A percentile compares a stretch with the other conserved stretches of the same genome.
These are phyloP conservation scores for Macadamia integrifolia DNA, from an alignment of 164 flowering plant genomes.

Conservation along the genomic window DNA sequence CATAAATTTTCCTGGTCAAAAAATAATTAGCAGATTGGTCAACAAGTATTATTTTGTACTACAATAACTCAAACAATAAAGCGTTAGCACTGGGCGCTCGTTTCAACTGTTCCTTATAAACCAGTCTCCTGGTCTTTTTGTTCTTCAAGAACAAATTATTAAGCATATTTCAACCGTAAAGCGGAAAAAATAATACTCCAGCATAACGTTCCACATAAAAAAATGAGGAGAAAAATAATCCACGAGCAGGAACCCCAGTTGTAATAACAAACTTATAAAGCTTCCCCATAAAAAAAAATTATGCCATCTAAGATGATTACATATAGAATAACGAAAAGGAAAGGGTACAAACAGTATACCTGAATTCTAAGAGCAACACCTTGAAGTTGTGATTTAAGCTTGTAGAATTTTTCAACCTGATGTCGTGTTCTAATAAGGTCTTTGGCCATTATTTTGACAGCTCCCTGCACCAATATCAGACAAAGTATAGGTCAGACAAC, in stretches of 20 bases:
- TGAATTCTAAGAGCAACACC: conserved; percentile 94
- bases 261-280: not conserved
- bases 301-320: not conserved
- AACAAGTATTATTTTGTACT: no score
- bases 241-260: not conserved
- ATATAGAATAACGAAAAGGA: not conserved
- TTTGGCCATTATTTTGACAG: conserved; percentile 98
- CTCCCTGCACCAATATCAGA: conserved; percentile 51
- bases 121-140: no score
- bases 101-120: no score
- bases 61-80: no score
- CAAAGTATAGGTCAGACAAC: not conserved
- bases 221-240: not conserved
- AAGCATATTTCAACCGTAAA: no score
- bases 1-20: no score
- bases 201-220: not conserved
- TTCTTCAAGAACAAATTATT: no score
- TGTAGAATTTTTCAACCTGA: conserved; percentile 89
- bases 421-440: conserved; percentile 95
- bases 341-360: conserved; percentile 33
- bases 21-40: no score
- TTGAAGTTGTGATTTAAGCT: conserved; percentile 95
- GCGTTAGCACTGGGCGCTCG: no score
- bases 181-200: no score
- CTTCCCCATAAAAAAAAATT: not conserved